Evolutionary conservation across 1,284 basidiomycete genomes (phyloP).

Genomic region (Omphalotus olearius): DNA sequence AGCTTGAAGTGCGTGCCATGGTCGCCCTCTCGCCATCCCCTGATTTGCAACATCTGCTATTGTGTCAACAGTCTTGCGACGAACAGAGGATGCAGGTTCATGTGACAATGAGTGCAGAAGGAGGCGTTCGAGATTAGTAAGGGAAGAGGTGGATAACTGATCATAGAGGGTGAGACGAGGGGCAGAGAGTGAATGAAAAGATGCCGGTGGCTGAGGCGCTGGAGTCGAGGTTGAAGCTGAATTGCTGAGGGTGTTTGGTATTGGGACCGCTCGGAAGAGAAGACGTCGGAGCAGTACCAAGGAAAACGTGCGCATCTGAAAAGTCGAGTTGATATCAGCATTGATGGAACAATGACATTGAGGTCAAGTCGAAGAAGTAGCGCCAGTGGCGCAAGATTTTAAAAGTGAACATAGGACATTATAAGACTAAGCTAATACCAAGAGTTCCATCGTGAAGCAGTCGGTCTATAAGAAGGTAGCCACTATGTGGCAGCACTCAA

Average conservation of each 20-base stretch:
- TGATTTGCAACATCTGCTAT: conserved; percentile 70
- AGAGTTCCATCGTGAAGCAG: no score
- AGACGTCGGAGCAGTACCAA: conserved; percentile 72
- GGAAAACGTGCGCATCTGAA: conserved; percentile 77
- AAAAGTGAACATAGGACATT: no score
- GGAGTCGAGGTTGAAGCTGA: conserved; percentile 5
- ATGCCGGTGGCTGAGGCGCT: conserved; percentile 10
- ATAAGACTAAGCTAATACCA: no score
- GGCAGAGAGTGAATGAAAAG: conserved; percentile 11
- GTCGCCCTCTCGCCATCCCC: conserved; percentile 64
- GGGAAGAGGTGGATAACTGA: conserved; percentile 59
- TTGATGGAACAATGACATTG: not conserved
- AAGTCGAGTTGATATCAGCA: not conserved
- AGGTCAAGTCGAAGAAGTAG: no score
- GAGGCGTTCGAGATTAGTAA: conserved; percentile 64
- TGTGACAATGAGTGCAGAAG: conserved; percentile 63
- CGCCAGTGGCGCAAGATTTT: no score
- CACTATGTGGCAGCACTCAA: no score
- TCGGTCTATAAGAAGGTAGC: no score
- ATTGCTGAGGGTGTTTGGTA: conserved; percentile 20
- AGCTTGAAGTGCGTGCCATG: conserved; percentile 74
- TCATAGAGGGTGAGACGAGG: conserved; percentile 61
- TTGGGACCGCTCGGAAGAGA: conserved; percentile 49
- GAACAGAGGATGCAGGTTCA: conserved; percentile 51
- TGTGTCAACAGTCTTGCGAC: conserved; percentile 70